Conservation (phyloP, 1,284 basidiomycete genomes). For the Apiotrichum laibachii region DNA sequence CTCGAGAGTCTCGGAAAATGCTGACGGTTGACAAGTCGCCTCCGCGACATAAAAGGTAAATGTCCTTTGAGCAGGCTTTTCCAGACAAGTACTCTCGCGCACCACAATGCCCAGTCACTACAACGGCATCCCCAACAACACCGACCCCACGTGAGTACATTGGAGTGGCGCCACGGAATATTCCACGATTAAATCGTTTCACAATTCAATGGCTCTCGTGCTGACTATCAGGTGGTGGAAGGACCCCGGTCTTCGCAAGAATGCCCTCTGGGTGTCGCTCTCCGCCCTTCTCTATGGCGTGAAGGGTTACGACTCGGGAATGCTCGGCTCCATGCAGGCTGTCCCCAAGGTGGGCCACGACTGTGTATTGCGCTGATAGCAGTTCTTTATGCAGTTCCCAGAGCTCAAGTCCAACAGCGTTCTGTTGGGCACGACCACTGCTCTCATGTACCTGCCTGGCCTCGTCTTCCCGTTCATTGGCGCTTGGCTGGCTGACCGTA, state of each 20-base stretch:
- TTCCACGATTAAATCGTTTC: no score
- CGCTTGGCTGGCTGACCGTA: constrained; percentile 7
- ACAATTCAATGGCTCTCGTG: background rate
- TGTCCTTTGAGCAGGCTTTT: no score
- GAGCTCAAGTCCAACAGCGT: constrained; percentile 5
- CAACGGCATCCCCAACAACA: constrained; percentile 14
- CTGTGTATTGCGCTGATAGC: background rate
- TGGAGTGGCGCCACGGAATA: no score
- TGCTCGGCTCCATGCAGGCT: constrained; percentile 9
- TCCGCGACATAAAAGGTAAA: no score
- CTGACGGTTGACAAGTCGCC: no score
- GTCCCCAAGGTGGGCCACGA: background rate
- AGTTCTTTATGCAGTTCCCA: background rate
- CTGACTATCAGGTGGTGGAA: constrained; percentile 10
- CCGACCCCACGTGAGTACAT: background rate
- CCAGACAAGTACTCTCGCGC: background rate
- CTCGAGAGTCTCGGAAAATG: no score
- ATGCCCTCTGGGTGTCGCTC: constrained; percentile 11
- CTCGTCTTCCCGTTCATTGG: constrained; percentile 4
- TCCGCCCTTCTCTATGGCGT: constrained; percentile 11
- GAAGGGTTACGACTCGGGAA: constrained; percentile 10
- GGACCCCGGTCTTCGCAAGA: constrained; percentile 8
- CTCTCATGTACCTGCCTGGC: constrained; percentile 11
- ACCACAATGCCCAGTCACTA: constrained; percentile 7
- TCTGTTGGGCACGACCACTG: constrained; percentile 10